Evolutionary conservation across 805 yeast genomes (phyloP), one percentile per base, ranked within the genome.

Genomic region (Alloascoidea hylecoeti): DNA sequence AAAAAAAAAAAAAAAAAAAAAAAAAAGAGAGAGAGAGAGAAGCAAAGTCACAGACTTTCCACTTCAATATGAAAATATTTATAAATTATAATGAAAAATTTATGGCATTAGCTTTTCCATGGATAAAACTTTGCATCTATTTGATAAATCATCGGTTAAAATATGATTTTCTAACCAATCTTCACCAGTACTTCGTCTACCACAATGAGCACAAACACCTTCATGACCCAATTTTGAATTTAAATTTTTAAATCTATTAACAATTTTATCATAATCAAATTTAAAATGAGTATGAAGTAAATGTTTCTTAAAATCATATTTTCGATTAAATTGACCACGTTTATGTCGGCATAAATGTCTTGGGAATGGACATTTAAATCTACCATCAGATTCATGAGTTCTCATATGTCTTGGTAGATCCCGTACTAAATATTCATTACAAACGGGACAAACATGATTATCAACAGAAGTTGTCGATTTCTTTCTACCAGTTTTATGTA

Each of bases 221-320:
- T 32, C n/a, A 43, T 34, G 19, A 15, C 37, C 18, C 6, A 42
- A 34, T 27, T 42, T 43, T 9, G 34, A 18, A 18, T 42, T 40
- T 16, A 42, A 35, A 5, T 32, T 43, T 27, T 43, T 41, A 17
- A 37, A 23, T 16, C 35, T 39, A 15, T 41, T 18, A 16, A 39
- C 45, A 6, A 18, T 13, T 15, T 41, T 30, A 18, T 41, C 42
- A 23, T 23, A 23, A 35, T 41, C 44, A 17, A 41, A 41, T 15
- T 37, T 41, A 37, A 41, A 41, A 41, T 41, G 44, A 19, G 37
- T 39, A 19, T 41, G 44, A 13, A 41, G 17, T 15, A 41, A 17
- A 38, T 41, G 44, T 28, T 41, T 41, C 33, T 41, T 41, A 14
- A 41, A 41, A 23, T 41, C 44, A 18, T 41, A 41, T 30, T 41